Conservation (phyloP, 495 filamentous ascomycete species). For the Penicillium parvum region DNA sequence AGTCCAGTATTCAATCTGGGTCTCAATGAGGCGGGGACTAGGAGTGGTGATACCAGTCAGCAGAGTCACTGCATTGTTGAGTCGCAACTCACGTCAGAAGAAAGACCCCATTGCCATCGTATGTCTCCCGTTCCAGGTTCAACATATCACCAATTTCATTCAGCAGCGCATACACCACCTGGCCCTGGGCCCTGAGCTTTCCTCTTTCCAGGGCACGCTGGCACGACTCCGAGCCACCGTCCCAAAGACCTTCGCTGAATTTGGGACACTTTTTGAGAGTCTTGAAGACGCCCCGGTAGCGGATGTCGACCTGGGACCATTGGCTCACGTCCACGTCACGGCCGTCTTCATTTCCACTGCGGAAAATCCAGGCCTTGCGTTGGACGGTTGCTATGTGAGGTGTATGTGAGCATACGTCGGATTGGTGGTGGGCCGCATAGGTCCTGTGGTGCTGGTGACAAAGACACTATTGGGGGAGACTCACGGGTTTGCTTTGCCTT, state of each 20-base stretch:
- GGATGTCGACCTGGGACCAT: conserved; percentile 29
- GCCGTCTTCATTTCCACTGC: conserved; percentile 12
- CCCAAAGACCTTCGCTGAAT: conserved; percentile 20
- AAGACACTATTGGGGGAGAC: background rate
- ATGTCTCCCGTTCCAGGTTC: conserved; percentile 12
- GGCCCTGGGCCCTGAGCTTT: conserved; percentile 14
- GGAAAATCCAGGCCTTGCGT: conserved; percentile 27
- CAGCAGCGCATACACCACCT: conserved; percentile 30
- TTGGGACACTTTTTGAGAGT: conserved; percentile 24
- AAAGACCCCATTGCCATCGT: conserved; percentile 8
- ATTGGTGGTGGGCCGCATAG: no score
- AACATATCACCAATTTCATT: conserved; percentile 22
- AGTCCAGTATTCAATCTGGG: conserved; percentile 29
- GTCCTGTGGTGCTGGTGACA: background rate
- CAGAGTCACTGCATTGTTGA: background rate
- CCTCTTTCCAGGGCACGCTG: conserved; percentile 2
- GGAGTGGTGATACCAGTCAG: background rate
- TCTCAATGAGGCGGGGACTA: conserved; percentile 19
- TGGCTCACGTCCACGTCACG: conserved; percentile 14
- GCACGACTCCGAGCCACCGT: conserved; percentile 6
- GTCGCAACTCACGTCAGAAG: conserved; percentile 15
- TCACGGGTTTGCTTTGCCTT: conserved; percentile 15
- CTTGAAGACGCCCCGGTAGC: conserved; percentile 28
- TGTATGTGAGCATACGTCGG: background rate
- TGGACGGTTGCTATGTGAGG: conserved; percentile 15